Evolutionary conservation across 2,329 filamentous ascomycete genomes (phyloP), one percentile per base, ranked within the genome.

Genomic region (Apiospora hydei): DNA sequence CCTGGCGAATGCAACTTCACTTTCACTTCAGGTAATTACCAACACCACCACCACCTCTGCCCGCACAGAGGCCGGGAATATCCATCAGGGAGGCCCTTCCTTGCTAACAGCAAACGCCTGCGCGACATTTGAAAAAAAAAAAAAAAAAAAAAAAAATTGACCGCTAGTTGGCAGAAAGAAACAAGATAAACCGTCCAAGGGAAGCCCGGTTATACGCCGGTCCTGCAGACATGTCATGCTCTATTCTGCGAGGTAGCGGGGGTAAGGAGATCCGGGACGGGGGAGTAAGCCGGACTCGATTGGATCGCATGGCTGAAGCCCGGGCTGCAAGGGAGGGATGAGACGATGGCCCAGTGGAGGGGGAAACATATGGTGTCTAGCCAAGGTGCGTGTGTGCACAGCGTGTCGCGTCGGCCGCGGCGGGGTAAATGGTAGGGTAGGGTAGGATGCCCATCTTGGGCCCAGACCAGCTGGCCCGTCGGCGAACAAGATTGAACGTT

Each of bases 241-340:
- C 18, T 41, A 64, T 41, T 41, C 18, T 64, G 57, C 57, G 57
- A 64, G 13, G 34, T 24, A 41, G 57, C 34, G 57, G 34, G 57
- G 57, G 57, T 30, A n/a, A 30, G 38, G 34, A 41, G 57, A 64
- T 64, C 34, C 57, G 57, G 57, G 34, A 64, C 57, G 57, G 57
- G 57, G 57, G 8, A 41, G 34, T 41, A 41, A 21, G 57, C 57
- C 57, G 57, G 34, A 41, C 57, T 41, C 57, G 34, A 64, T 64
- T 64, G 57, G 57, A 41, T 64, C 57, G 30, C 34, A 64, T 64
- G 57, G 57, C 57, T 64, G 57, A 41, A 34, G 57, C 10, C 57
- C 57, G 57, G 57, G 57, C 57, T 64, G 57, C 57, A 64, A 64
- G 57, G 57, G 57, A 64, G 57, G 11, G 41, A 64, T 64, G 26